Evolutionary conservation across 768 basidiomycete genomes (phyloP), one percentile per base, ranked within the genome.

Genomic region (Lactarius akahatsu): DNA sequence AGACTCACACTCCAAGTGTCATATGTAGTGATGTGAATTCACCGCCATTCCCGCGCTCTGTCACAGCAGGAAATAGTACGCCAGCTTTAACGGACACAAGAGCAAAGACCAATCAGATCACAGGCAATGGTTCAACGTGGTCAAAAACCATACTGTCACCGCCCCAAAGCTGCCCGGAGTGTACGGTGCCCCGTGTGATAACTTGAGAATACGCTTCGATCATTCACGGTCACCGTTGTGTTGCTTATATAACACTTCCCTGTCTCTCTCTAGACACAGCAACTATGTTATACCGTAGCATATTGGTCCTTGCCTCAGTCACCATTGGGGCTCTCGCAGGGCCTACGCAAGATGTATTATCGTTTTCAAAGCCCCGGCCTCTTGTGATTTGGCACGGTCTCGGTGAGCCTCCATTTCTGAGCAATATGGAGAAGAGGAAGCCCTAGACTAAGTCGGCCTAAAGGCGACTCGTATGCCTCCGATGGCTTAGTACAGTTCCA

Each of bases 361-460:
- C n/a, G 0, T 1, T 50, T 10, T 59, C 66, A 4, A 59, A 50
- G n/a, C 65, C 68, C 3, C 79, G 87, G 30, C 87, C 89, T 9
- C 79, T 91, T 23, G 89, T 91, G 34, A 75, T 91, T 59, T 91
- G 90, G 90, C 90, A 91, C 75, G 90, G 90, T 40, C 72, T 91
- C 68, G 86, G 82, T 81, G 50, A n/a, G 71, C 65, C 34, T 63
- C 45, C 23, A 23, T 23, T 28, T 36, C 13, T 41, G 50, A 18
- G 30, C 26, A 5, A 54, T n/a, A 32, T 5, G 9, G 30, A 16
- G 30, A 43, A 18, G 38, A 13, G 15, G 18, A 47, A 20, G 9
- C 9, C 56, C 20, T 20, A 32, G 18, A 20, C 56, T 7, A 15
- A 52, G 23, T 52, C 11, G 50, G 23, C 23, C 13, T 15, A 6